These are phyloP conservation scores for Monosporascus cannonballus DNA, from an alignment of 2,329 filamentous ascomycete species.

Conservation along the genomic window DNA sequence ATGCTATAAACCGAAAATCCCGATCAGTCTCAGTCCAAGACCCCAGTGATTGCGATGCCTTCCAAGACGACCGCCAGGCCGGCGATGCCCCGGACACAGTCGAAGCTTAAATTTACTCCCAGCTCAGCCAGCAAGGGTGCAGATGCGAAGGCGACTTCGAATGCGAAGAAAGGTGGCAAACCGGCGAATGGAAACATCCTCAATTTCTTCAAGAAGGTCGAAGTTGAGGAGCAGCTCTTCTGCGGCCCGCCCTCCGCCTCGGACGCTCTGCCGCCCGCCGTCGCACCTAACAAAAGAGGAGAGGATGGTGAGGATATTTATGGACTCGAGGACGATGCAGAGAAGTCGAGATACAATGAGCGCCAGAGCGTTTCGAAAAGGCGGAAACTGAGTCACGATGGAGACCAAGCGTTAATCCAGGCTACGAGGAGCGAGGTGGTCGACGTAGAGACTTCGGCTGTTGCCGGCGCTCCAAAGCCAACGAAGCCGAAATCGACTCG, in stretches of 20 bases:
- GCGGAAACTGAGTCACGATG: slow-evolving; percentile 32
- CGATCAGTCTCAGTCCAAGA: background rate
- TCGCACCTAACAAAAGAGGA: slow-evolving; percentile 6
- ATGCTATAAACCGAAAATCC: background rate
- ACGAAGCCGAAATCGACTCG: slow-evolving; percentile 10
- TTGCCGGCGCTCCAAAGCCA: slow-evolving; percentile 4
- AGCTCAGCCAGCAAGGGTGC: slow-evolving; percentile 8
- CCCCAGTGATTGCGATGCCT: slow-evolving; percentile 8
- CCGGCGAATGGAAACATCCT: slow-evolving; percentile 60
- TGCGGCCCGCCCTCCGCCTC: slow-evolving; percentile 27
- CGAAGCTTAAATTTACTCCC: slow-evolving; percentile 24
- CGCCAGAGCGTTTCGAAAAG: slow-evolving; percentile 29
- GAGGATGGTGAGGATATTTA: slow-evolving; percentile 27
- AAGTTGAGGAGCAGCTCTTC: slow-evolving; percentile 56
- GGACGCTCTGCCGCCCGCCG: slow-evolving; percentile 25
- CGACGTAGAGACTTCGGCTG: slow-evolving; percentile 1
- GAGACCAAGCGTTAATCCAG: slow-evolving; percentile 1
- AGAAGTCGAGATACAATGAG: slow-evolving; percentile 18
- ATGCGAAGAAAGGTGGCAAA: slow-evolving; percentile 23
- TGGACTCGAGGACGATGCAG: slow-evolving; percentile 24
- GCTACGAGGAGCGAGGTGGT: background rate
- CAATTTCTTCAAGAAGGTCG: slow-evolving; percentile 68
- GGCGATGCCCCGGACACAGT: slow-evolving; percentile 18
- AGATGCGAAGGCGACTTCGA: slow-evolving; percentile 13
- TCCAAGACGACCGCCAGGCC: slow-evolving; percentile 11